These are phyloP conservation scores for Jaltomata sinuosa DNA, from an alignment of 257 asterid genomes.

Conservation along the genomic window DNA sequence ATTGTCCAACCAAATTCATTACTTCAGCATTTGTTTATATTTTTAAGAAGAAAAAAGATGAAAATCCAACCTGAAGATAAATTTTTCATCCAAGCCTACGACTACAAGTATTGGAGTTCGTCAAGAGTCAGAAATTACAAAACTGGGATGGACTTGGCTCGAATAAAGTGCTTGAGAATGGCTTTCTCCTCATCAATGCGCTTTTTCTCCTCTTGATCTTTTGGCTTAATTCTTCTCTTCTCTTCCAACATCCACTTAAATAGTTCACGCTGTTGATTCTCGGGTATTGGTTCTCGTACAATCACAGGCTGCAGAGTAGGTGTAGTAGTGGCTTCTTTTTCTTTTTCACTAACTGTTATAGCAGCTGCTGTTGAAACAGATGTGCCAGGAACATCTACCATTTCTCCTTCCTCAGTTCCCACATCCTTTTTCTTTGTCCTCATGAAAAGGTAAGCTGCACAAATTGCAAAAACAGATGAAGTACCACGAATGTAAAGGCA, in stretches of 20 bases:
- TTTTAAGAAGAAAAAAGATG: background rate
- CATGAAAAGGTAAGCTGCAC: conserved; percentile 51
- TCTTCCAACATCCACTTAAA: conserved; percentile 81
- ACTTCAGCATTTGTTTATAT: background rate
- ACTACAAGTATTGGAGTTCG: background rate
- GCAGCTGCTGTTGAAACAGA: conserved; percentile 21
- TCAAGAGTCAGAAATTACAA: conserved; percentile 13
- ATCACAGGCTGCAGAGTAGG: conserved; percentile 24
- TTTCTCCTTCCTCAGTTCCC: conserved; percentile 23
- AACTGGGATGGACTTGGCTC: conserved; percentile 50
- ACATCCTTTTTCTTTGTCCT: conserved; percentile 41
- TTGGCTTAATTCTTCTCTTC: conserved; percentile 67
- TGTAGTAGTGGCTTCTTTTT: conserved; percentile 11
- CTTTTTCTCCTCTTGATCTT: conserved; percentile 59
- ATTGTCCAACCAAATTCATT: background rate
- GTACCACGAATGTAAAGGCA: background rate
- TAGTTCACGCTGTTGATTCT: conserved; percentile 62
- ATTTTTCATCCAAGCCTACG: background rate
- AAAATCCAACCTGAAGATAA: background rate
- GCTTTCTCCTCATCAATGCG: conserved; percentile 89
- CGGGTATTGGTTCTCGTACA: conserved; percentile 49
- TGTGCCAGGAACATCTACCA: conserved; percentile 17
- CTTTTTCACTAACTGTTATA: conserved; percentile 20
- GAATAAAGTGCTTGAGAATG: conserved; percentile 67
- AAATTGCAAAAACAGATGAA: background rate